These are phyloP conservation scores for Trametes hirsuta DNA, from an alignment of 1,284 basidiomycete genomes.

Conservation along the genomic window DNA sequence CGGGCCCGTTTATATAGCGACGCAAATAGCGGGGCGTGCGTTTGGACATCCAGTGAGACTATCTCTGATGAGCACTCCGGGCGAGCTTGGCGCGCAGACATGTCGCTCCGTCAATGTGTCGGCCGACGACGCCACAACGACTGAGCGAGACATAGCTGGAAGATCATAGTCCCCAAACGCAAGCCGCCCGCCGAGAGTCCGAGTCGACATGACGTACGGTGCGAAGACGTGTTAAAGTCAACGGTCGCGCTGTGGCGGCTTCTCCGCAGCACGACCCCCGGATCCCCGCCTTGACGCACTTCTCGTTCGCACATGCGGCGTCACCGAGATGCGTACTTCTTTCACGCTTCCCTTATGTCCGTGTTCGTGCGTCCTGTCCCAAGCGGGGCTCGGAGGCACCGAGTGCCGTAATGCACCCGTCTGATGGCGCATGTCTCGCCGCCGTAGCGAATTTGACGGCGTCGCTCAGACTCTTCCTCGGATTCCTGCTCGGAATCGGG, in stretches of 20 bases:
- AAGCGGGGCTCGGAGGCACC: conserved; percentile 61
- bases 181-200: too few species aligned
- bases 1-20: too few species aligned
- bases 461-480: neutral
- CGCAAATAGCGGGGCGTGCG: too few species aligned
- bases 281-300: conserved; percentile 39
- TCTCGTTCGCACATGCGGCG: neutral
- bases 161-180: too few species aligned
- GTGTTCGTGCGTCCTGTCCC: conserved; percentile 35
- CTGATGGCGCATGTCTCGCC: conserved; percentile 44
- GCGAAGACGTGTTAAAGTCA: too few species aligned
- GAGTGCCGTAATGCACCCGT: conserved; percentile 41
- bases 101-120: too few species aligned
- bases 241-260: neutral
- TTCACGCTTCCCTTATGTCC: conserved; percentile 49
- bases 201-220: too few species aligned
- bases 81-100: too few species aligned
- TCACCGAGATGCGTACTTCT: neutral
- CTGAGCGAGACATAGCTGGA: too few species aligned
- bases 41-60: too few species aligned
- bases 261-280: conserved; percentile 34
- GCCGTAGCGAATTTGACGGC: conserved; percentile 26
- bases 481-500: neutral
- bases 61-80: too few species aligned
- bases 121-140: too few species aligned